Base-by-base conservation (phyloP, 2,329 filamentous ascomycete genomes). In the Colletotrichum eleusines region DNA sequence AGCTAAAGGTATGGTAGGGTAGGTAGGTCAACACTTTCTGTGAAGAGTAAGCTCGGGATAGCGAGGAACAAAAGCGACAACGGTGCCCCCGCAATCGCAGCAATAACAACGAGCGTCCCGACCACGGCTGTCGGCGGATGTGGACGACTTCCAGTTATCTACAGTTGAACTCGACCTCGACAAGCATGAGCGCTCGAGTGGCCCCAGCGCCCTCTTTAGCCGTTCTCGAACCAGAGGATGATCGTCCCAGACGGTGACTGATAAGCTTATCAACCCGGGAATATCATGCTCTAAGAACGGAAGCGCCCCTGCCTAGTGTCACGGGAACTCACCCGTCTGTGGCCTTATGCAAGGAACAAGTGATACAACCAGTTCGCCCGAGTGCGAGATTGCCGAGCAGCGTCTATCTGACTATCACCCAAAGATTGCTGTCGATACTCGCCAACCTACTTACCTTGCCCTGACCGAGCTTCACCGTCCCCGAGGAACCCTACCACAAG, bases 291-390 rank as follows among this genome's bases (percentile, higher is more conserved):
- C 31, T 31, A 23, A 35, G 26, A 31, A 33, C 59, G 69, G 59
- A 50, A 40, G 58, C 33, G 50, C 31, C 48, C 59, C 48, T n/a
- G n/a, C n/a, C n/a, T 46, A 51, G 53, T 16, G 66, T 61, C 60
- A 70, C 69, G 60, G 66, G 60, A 62, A 55, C 54, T 48, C 40
- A 40, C 31, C 54, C 60, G 23, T 70, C 60, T 72, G 69, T 72
- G 54, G 58, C 60, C 66, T 55, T 35, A 72, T 70, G 69, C 69
- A 72, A 72, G 69, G 66, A 57, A 72, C 66, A 63, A 59, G 58
- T 59, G 53, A 63, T 68, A 26, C 18, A 67, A 35, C 35, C 12
- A n/a, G 33, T 42, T 46, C 63, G 40, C 33, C 51, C 35, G n/a
- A 53, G 57, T 6, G 44, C 16, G 44, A 59, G 64, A 71, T 63